Evolutionary conservation across 2,329 filamentous ascomycete species (phyloP).

Genomic region (Cercospora janseana): DNA sequence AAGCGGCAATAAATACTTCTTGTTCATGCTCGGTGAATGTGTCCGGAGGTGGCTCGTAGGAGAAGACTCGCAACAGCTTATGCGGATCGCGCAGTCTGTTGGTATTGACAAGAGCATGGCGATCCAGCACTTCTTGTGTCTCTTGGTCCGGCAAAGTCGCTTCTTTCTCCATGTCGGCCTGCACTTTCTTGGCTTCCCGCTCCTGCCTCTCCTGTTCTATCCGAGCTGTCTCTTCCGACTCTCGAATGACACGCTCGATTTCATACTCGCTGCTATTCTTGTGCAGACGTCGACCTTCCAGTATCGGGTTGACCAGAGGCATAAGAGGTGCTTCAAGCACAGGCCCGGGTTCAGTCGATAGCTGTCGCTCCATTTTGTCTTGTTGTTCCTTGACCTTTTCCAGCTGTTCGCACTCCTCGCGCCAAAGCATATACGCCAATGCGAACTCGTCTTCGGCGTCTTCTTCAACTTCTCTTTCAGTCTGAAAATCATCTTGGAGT

Average conservation of each 20-base stretch:
- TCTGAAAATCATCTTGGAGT: conserved; percentile 28
- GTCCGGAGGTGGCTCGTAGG: conserved; percentile 69
- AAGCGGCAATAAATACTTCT: conserved; percentile 69
- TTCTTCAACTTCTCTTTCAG: conserved; percentile 36
- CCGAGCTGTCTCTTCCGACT: conserved; percentile 69
- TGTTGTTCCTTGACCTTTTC: conserved; percentile 45
- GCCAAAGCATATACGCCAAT: conserved; percentile 44
- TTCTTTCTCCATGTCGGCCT: conserved; percentile 73
- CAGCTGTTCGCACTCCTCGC: conserved; percentile 41
- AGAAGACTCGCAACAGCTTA: conserved; percentile 66
- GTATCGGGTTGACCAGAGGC: conserved; percentile 42
- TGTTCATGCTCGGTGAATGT: conserved; percentile 73
- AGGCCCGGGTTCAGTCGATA: conserved; percentile 35
- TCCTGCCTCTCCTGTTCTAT: conserved; percentile 60
- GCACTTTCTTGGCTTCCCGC: conserved; percentile 60
- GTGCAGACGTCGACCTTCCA: conserved; percentile 52
- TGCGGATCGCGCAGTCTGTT: conserved; percentile 65
- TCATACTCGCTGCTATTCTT: conserved; percentile 71
- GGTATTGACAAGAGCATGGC: conserved; percentile 62
- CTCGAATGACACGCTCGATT: conserved; percentile 67
- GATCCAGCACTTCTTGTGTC: conserved; percentile 58
- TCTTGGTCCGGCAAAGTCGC: conserved; percentile 71
- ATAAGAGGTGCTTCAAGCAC: conserved; percentile 48
- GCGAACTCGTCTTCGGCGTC: conserved; percentile 37
- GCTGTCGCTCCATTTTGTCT: conserved; percentile 37